Evolutionary conservation across 805 yeast species (phyloP).

Genomic region (Barnettozyma salicaria): DNA sequence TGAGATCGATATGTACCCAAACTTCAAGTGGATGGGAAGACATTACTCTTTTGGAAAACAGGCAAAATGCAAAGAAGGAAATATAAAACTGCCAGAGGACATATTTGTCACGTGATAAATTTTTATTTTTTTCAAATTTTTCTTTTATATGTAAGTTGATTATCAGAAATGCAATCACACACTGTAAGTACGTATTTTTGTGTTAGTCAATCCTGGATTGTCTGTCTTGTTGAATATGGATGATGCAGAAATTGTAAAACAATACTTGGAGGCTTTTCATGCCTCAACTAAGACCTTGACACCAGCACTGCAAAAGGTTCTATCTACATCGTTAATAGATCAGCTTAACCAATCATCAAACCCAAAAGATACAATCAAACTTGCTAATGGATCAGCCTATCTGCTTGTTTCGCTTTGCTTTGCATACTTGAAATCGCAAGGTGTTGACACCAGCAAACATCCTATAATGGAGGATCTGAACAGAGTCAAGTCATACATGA

Average conservation of each 20-base stretch:
- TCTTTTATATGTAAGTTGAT: too few species aligned
- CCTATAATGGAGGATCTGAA: slow-evolving; percentile 62
- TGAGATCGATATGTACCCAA: not conserved
- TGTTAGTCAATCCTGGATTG: too few species aligned
- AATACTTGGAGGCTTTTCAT: slow-evolving; percentile 35
- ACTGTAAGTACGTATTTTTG: too few species aligned
- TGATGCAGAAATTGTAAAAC: slow-evolving; percentile 36
- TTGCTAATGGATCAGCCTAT: slow-evolving; percentile 39
- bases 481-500: slow-evolving; percentile 65
- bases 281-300: slow-evolving; percentile 32
- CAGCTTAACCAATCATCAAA: slow-evolving; percentile 2
- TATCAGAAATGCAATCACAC: too few species aligned
- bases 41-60: too few species aligned
- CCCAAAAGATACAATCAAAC: slow-evolving; percentile 6
- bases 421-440: slow-evolving; percentile 53
- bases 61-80: too few species aligned
- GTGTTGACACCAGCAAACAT: slow-evolving; percentile 49
- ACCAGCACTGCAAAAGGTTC: slow-evolving; percentile 31
- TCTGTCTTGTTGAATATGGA: too few species aligned
- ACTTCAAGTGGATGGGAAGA: too few species aligned
- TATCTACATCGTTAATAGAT: slow-evolving; percentile 29
- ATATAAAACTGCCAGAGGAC: too few species aligned
- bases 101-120: too few species aligned
- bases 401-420: slow-evolving; percentile 50
- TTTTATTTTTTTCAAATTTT: too few species aligned